A percentile compares a stretch with the other conserved stretches of the same genome.
These are phyloP conservation scores for Rhodotorula babjevae DNA, from an alignment of 768 basidiomycete species.

Conservation along the genomic window DNA sequence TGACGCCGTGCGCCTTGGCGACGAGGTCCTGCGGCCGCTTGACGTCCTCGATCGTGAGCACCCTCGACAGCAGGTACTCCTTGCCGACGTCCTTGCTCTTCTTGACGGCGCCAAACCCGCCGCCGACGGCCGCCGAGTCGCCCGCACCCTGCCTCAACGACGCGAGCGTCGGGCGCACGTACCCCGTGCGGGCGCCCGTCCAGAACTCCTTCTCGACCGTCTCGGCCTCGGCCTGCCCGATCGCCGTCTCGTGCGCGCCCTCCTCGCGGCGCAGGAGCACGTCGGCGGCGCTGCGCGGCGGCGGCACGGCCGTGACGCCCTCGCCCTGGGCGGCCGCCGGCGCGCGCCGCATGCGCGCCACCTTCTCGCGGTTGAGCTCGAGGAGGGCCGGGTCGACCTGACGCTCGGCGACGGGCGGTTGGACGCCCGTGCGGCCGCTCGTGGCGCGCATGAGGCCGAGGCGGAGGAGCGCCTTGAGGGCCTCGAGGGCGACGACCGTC, in stretches of 20 bases:
- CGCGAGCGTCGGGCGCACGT: constrained; percentile 37
- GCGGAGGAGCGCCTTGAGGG: constrained; percentile 76
- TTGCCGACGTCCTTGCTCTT: constrained; percentile 25
- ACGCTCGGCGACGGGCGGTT: constrained; percentile 41
- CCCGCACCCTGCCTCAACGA: constrained; percentile 21
- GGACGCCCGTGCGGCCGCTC: constrained; percentile 55
- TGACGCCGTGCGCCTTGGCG: constrained; percentile 31
- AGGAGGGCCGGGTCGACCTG: constrained; percentile 40
- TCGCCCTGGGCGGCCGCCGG: neutral
- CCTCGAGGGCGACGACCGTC: constrained; percentile 69
- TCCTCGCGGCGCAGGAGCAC: constrained; percentile 7
- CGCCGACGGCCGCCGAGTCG: neutral
- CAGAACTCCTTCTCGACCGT: constrained; percentile 33
- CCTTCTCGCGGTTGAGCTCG: constrained; percentile 25
- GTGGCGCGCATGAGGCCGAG: constrained; percentile 70
- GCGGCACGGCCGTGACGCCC: neutral
- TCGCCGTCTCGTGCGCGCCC: constrained; percentile 2
- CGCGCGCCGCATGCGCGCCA: constrained; percentile 7
- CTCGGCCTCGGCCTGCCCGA: constrained; percentile 5
- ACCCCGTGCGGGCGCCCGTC: constrained; percentile 39
- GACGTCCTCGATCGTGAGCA: constrained; percentile 39
- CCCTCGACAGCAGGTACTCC: constrained; percentile 39
- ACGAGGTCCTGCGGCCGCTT: constrained; percentile 42
- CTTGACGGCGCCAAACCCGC: neutral
- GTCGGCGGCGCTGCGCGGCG: constrained; percentile 15